Evolutionary conservation across 2,329 filamentous ascomycete genomes (phyloP), one percentile per base, ranked within the genome.

Genomic region (Ploettnerulaceae sp.): DNA sequence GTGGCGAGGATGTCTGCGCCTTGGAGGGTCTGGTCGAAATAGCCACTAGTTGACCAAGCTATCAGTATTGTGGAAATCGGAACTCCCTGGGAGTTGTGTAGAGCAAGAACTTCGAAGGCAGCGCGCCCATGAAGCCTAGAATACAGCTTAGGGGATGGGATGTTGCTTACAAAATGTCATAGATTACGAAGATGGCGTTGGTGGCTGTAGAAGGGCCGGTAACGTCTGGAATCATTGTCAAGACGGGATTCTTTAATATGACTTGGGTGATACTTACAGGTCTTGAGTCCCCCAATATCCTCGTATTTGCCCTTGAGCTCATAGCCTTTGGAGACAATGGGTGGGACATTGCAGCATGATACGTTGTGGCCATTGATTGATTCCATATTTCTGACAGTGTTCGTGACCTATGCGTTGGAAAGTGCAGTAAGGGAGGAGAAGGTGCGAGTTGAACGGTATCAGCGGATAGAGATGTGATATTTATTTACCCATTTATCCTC

Each of bases 11-110:
- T 84, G 57, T 87, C 83, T 53, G 79, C 79, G 21, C 82, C 84
- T 64, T 86, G 82, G 7, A 85, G 56, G 8, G 82, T 84, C 67
- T 86, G 83, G 26, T 77, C 74, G 59, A 77, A 84, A 74, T 82
- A 81, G 57, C 82, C n/a, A n/a, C n/a, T n/a, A n/a, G n/a, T n/a
- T n/a, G n/a, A n/a, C n/a, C n/a, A n/a, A n/a, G n/a, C n/a, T n/a
- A n/a, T n/a, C n/a, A n/a, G n/a, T n/a, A n/a, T n/a, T n/a, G n/a
- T n/a, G 15, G 31, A 33, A 8, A 33, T 18, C 14, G 15, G n/a
- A n/a, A n/a, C n/a, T n/a, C n/a, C n/a, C n/a, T n/a, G n/a, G n/a
- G n/a, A n/a, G n/a, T n/a, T n/a, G n/a, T n/a, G n/a, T n/a, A n/a
- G n/a, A n/a, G n/a, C n/a, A n/a, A n/a, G n/a, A n/a, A n/a, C n/a